phyloP scores from a whole-genome alignment of 805 yeast species.

The Cyberlindnera japonica region DNA sequence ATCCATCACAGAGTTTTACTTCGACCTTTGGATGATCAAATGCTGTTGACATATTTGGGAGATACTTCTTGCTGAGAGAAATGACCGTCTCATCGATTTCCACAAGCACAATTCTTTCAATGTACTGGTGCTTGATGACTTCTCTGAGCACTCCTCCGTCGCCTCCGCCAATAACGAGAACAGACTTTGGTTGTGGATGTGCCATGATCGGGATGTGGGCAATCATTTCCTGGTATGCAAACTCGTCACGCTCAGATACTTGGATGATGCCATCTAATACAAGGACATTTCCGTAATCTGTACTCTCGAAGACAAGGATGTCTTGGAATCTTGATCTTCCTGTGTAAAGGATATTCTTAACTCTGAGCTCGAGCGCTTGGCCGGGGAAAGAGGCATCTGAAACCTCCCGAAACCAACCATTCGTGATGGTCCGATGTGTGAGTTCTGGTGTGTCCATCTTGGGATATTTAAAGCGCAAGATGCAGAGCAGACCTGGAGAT shows the following conservation, averaged over 20 bases:
- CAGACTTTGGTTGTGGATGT: slow-evolving; percentile 70
- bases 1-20: slow-evolving; percentile 77
- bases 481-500: no score
- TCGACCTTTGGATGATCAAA: slow-evolving; percentile 63
- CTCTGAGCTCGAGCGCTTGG: slow-evolving; percentile 68
- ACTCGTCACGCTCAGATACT: slow-evolving; percentile 89
- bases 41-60: slow-evolving; percentile 71
- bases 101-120: slow-evolving; percentile 69
- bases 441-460: slow-evolving; percentile 10
- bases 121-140: slow-evolving; percentile 67
- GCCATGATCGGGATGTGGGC: slow-evolving; percentile 77
- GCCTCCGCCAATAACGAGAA: slow-evolving; percentile 91
- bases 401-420: slow-evolving; percentile 82
- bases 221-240: slow-evolving; percentile 91
- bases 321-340: slow-evolving; percentile 75
- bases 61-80: slow-evolving; percentile 60
- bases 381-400: slow-evolving; percentile 78
- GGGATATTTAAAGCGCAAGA: background rate
- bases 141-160: slow-evolving; percentile 95
- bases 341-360: slow-evolving; percentile 61
- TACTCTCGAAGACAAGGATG: slow-evolving; percentile 64
- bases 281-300: slow-evolving; percentile 79
- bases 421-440: slow-evolving; percentile 35
- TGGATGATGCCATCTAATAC: slow-evolving; percentile 89
- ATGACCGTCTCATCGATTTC: slow-evolving; percentile 88